A percentile compares a stretch with the other conserved stretches of the same genome.
These are phyloP conservation scores for Spizellomyces punctatus DNA, from an alignment of 192 early-diverging fungal genomes.

Conservation along the genomic window DNA sequence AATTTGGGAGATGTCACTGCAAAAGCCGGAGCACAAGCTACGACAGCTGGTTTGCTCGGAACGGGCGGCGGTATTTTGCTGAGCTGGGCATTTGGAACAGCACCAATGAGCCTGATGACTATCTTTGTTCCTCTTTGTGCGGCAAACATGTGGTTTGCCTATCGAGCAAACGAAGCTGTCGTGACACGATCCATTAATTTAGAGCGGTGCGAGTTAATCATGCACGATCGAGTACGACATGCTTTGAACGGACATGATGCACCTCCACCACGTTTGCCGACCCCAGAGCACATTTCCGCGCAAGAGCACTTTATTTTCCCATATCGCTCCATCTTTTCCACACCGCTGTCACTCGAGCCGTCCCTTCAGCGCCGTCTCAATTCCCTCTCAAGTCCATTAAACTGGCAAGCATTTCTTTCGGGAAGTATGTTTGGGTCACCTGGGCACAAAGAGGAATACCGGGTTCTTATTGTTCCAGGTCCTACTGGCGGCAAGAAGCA, in stretches of 20 bases:
- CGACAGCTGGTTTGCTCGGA: conserved; percentile 80
- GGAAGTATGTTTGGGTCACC: not conserved
- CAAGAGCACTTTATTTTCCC: conserved; percentile 16
- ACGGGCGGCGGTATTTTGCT: conserved; percentile 56
- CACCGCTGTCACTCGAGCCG: conserved; percentile 15
- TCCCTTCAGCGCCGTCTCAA: conserved; percentile 9
- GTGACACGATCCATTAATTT: conserved; percentile 64
- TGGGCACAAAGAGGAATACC: not conserved
- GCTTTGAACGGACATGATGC: conserved; percentile 32
- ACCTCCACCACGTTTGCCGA: conserved; percentile 22
- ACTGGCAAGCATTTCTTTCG: not conserved
- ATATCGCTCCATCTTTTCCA: conserved; percentile 1
- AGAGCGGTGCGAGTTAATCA: conserved; percentile 44
- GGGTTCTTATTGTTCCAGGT: conserved; percentile 5
- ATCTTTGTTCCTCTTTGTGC: conserved; percentile 70
- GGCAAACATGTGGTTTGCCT: conserved; percentile 72
- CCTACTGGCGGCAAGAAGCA: not conserved
- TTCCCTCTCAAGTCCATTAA: not conserved
- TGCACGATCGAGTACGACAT: not conserved
- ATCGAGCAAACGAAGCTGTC: conserved; percentile 67
- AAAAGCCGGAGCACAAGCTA: conserved; percentile 80
- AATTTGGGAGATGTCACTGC: conserved; percentile 87
- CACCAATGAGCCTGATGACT: conserved; percentile 59
- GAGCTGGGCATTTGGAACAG: conserved; percentile 47
- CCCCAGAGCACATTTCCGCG: conserved; percentile 14